Evolutionary conservation across 164 flowering plant genomes (phyloP).

Genomic region (Taxillus chinensis): DNA sequence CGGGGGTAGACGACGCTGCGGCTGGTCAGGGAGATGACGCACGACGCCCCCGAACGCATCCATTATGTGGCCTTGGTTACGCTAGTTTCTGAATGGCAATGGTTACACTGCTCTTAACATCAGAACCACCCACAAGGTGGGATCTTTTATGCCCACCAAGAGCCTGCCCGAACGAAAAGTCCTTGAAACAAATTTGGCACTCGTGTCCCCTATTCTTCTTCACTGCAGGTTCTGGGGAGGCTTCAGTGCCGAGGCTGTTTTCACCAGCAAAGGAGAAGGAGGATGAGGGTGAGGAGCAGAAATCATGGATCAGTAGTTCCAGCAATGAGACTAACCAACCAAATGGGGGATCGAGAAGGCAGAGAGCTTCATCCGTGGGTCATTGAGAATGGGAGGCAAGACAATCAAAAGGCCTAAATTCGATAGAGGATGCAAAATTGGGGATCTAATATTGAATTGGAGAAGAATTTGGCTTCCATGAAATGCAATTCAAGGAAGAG

Average conservation of each 20-base stretch:
- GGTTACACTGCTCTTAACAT: slow-evolving; percentile 8
- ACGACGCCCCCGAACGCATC: no score
- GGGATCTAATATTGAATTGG: slow-evolving; percentile 8
- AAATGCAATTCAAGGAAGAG: slow-evolving; percentile 19
- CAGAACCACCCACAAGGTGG: slow-evolving; percentile 26
- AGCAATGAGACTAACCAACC: no score
- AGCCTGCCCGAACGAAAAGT: slow-evolving; percentile 57
- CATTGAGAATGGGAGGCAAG: slow-evolving; percentile 4
- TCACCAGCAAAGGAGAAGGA: slow-evolving; percentile 10
- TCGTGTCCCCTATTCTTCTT: slow-evolving; percentile 33
- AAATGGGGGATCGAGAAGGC: slow-evolving; percentile 27
- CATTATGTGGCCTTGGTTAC: no score
- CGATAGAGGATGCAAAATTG: neutral
- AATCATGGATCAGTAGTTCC: no score
- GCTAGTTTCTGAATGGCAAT: slow-evolving; percentile 14
- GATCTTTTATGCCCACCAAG: slow-evolving; percentile 70
- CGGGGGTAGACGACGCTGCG: no score
- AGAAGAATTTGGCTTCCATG: slow-evolving; percentile 7
- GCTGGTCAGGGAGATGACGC: no score
- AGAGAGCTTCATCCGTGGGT: slow-evolving; percentile 7
- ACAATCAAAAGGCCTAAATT: slow-evolving; percentile 2
- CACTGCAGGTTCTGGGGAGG: slow-evolving; percentile 10
- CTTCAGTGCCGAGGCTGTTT: slow-evolving; percentile 19
- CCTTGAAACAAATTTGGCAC: slow-evolving; percentile 50
- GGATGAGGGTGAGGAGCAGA: slow-evolving; percentile 47